phyloP scores from a whole-genome alignment of 441 rosid species.

The Dalechampia spathulata region DNA sequence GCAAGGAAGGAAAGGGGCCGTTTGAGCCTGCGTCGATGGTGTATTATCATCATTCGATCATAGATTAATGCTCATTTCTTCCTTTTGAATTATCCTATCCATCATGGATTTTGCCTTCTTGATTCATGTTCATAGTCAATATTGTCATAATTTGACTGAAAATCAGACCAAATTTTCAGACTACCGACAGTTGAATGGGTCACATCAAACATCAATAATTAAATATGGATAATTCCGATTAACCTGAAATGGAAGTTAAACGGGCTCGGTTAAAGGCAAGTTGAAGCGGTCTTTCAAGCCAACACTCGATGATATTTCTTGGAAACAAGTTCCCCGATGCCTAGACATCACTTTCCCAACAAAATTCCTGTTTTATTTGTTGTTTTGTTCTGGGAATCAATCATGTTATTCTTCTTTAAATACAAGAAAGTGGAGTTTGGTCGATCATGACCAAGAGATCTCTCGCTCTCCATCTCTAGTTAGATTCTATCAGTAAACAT shows the following conservation, averaged over 20 bases:
- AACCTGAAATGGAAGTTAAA: too few relatives aligned
- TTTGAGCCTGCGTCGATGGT: not conserved
- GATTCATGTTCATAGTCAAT: not conserved
- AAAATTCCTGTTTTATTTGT: not conserved
- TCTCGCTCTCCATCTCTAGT: conserved; percentile 2
- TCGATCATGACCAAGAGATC: conserved; percentile 7
- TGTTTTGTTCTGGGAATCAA: conserved; percentile 10
- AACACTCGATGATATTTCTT: not conserved
- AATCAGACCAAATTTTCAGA: too few relatives aligned
- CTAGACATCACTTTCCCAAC: conserved; percentile 13
- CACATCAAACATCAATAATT: too few relatives aligned
- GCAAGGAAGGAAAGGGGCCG: not conserved
- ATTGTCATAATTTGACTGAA: not conserved
- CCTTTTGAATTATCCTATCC: not conserved
- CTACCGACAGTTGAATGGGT: too few relatives aligned
- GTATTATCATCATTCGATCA: not conserved
- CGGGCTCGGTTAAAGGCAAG: too few relatives aligned
- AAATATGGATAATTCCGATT: too few relatives aligned
- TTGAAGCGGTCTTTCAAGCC: too few relatives aligned
- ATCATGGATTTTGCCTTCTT: too few relatives aligned
- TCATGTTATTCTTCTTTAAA: conserved; percentile 23
- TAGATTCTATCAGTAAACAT: conserved; percentile 5
- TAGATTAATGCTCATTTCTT: not conserved
- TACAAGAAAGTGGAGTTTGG: conserved; percentile 28
- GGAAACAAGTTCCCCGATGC: not conserved